These are phyloP conservation scores for Ajuga chamaepitys DNA, from an alignment of 257 asterid genomes.

Conservation along the genomic window DNA sequence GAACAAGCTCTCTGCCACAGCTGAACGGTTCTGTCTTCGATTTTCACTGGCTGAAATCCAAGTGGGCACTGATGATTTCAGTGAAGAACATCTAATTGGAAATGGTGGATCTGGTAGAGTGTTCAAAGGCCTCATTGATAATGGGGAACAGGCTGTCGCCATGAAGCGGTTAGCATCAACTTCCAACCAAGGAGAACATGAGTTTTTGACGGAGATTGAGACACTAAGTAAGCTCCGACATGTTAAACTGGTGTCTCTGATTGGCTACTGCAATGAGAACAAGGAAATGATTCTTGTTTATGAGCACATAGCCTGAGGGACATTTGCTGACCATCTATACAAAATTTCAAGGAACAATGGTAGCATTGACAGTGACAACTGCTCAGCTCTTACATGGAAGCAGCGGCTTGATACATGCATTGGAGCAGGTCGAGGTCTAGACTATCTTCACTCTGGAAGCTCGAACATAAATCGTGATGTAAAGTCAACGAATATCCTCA, in stretches of 20 bases:
- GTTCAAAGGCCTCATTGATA: not conserved
- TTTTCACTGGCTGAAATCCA: not conserved
- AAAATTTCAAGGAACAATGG: not conserved
- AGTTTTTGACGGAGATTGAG: conserved; percentile 1
- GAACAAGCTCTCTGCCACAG: not conserved
- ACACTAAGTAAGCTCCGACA: not conserved
- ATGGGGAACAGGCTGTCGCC: not conserved
- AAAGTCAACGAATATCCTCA: not conserved
- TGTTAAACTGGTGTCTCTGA: not conserved
- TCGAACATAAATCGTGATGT: conserved; percentile 10
- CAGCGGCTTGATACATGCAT: not conserved
- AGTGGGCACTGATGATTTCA: not conserved
- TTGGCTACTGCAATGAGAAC: not conserved
- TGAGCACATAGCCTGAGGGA: not conserved
- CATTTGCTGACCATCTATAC: not conserved
- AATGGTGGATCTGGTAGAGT: not conserved
- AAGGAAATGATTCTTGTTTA: conserved; percentile 3
- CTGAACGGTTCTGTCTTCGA: not conserved
- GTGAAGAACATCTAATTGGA: not conserved
- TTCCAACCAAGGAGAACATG: not conserved
- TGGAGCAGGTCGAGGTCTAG: conserved; percentile 3
- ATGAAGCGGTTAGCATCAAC: not conserved
- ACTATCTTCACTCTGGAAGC: conserved; percentile 6
- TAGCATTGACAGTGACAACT: no score
- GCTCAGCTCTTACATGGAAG: not conserved